Conservation (phyloP, 169 alveolate genomes). For the Theileria annulata region DNA sequence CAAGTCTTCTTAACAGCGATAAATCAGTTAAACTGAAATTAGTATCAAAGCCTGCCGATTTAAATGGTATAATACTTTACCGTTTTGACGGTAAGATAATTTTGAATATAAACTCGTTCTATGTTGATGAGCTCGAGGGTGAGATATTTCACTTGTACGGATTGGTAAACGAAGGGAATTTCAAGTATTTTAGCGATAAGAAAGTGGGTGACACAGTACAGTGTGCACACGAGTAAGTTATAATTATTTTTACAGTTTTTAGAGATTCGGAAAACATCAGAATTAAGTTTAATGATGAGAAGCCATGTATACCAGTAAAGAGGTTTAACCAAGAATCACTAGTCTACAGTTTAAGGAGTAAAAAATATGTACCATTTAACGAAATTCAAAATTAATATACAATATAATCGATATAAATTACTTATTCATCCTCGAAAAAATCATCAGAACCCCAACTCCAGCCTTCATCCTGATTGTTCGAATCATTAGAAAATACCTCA, state of each 20-base stretch:
- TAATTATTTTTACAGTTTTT: not conserved
- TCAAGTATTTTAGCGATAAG: conserved; percentile 35
- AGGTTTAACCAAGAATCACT: conserved; percentile 51
- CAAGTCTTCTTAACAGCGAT: not conserved
- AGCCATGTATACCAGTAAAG: conserved; percentile 21
- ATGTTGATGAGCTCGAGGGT: not conserved
- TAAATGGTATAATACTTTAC: conserved; percentile 4
- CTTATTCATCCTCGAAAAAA: conserved; percentile 51
- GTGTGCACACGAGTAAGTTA: not conserved
- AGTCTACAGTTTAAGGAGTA: conserved; percentile 38
- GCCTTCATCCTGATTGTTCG: conserved; percentile 50
- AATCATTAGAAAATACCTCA: not conserved
- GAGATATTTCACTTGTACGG: conserved; percentile 45
- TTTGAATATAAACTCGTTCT: conserved; percentile 10
- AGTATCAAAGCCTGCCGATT: not conserved
- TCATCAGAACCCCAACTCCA: conserved; percentile 66
- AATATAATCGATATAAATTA: not conserved
- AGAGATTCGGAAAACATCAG: not conserved
- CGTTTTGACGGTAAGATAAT: not conserved
- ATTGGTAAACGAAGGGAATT: conserved; percentile 27
- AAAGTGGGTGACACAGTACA: conserved; percentile 36
- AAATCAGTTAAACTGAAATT: not conserved
- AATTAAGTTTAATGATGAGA: conserved; percentile 1
- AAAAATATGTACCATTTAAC: conserved; percentile 27
- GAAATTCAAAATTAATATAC: not conserved